Percentiles rank a stretch among this genome's conserved stretches.
These are phyloP conservation scores for Podospora tetraspora DNA, from an alignment of 495 filamentous ascomycete species.

Conservation along the genomic window DNA sequence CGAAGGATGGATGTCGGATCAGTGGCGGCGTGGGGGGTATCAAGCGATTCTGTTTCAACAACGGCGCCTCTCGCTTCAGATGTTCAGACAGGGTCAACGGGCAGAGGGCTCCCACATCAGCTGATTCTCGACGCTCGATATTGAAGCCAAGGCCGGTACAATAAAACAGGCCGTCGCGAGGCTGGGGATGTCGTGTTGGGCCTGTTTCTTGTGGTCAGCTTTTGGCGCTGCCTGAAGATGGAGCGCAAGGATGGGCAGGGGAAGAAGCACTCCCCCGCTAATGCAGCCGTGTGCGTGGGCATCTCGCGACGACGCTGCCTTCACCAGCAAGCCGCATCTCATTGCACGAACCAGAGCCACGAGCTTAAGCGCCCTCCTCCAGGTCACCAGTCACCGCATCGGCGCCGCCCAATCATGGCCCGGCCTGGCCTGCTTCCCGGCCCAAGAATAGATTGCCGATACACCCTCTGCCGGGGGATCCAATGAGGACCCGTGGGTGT, in stretches of 20 bases:
- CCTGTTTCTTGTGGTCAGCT: conserved; percentile 5
- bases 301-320: not conserved
- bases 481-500: conserved; percentile 21
- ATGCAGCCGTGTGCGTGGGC: conserved; percentile 11
- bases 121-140: conserved; percentile 6
- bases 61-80: not conserved
- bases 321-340: conserved; percentile 29
- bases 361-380: conserved; percentile 34
- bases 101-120: conserved; percentile 3
- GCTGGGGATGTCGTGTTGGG: not conserved
- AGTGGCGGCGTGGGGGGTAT: not conserved
- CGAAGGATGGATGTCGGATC: not conserved
- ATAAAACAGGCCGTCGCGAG: not conserved
- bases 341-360: conserved; percentile 18
- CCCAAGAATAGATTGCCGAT: conserved; percentile 37
- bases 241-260: conserved; percentile 8
- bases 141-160: conserved; percentile 13
- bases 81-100: too few relatives aligned
- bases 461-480: conserved; percentile 12
- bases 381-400: conserved; percentile 25
- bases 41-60: not conserved
- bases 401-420: conserved; percentile 22
- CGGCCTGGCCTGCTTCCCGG: conserved; percentile 17
- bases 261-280: conserved; percentile 3
- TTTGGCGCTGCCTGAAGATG: conserved; percentile 10